These are phyloP conservation scores for Benincasa hispida DNA, from an alignment of 306 rosid species.

Conservation along the genomic window DNA sequence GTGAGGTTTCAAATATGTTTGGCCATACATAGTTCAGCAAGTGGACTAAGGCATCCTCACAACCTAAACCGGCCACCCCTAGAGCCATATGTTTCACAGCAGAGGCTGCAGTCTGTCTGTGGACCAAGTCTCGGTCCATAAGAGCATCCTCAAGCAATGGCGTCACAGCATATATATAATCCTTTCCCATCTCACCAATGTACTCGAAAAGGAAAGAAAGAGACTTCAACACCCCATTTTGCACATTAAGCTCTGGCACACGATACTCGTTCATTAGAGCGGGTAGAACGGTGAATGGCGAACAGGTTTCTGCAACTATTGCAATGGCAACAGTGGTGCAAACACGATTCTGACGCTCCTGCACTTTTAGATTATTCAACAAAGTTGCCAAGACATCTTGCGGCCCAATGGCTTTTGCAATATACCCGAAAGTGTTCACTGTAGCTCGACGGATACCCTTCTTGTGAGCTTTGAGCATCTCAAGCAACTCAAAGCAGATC, in stretches of 20 bases:
- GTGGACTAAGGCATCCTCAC: conserved; percentile 80
- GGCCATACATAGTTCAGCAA: conserved; percentile 90
- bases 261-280: conserved; percentile 96
- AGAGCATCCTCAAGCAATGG: conserved; percentile 93
- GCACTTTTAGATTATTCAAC: conserved; percentile 78
- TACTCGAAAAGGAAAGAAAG: conserved; percentile 91
- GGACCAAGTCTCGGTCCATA: conserved; percentile 93
- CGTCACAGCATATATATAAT: conserved; percentile 89
- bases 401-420: conserved; percentile 94
- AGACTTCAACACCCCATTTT: conserved; percentile 84
- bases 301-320: conserved; percentile 91
- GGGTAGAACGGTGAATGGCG: conserved; percentile 85
- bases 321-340: conserved; percentile 95
- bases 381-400: conserved; percentile 85
- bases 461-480: conserved; percentile 97
- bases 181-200: conserved; percentile 98
- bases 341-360: conserved; percentile 94
- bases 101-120: conserved; percentile 94
- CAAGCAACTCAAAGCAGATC: conserved; percentile 93
- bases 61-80: conserved; percentile 97
- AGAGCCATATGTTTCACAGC: conserved; percentile 98
- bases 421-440: conserved; percentile 81
- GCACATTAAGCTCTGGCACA: conserved; percentile 92
- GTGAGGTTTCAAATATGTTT: conserved; percentile 89
- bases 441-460: conserved; percentile 91